Evolutionary conservation across 2,329 filamentous ascomycete genomes (phyloP).

Genomic region (Cladobotryum protrusum): DNA sequence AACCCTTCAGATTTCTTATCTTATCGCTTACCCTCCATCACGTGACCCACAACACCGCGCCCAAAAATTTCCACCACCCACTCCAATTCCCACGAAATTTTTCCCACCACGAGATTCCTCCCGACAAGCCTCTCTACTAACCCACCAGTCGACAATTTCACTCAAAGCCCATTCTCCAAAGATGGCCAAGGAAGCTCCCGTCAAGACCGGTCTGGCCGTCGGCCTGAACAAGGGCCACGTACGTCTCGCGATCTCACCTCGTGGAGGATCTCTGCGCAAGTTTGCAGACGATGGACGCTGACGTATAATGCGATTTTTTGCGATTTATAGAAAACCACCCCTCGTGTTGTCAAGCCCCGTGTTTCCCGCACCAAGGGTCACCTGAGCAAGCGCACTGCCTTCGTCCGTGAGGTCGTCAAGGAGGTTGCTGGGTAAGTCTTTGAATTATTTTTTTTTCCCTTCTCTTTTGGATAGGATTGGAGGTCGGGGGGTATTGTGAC

Average conservation of each 20-base stretch:
- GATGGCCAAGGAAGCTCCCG: conserved; percentile 56
- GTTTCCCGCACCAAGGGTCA: conserved; percentile 88
- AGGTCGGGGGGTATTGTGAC: not conserved
- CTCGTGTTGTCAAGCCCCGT: conserved; percentile 69
- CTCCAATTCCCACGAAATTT: conserved; percentile 9
- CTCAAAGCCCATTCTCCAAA: conserved; percentile 28
- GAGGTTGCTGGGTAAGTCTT: conserved; percentile 84
- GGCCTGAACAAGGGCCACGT: conserved; percentile 61
- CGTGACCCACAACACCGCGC: conserved; percentile 25
- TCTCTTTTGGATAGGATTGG: too few species aligned
- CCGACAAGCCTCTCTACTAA: conserved; percentile 9
- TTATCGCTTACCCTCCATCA: conserved; percentile 20
- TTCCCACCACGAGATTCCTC: conserved; percentile 19
- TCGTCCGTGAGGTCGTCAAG: conserved; percentile 96
- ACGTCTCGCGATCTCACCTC: conserved; percentile 61
- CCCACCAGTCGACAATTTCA: conserved; percentile 22
- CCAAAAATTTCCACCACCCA: conserved; percentile 13
- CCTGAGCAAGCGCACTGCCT: conserved; percentile 92
- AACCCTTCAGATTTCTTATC: too few species aligned
- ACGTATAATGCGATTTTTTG: conserved; percentile 37
- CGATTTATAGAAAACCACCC: conserved; percentile 68
- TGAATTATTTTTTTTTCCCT: not conserved
- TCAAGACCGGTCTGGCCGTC: conserved; percentile 53
- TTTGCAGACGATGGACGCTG: conserved; percentile 58
- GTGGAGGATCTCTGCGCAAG: conserved; percentile 62